A percentile compares a stretch with the other conserved stretches of the same genome.
Evolutionary conservation across 495 filamentous ascomycete species (phyloP).

Genomic region (Collariella sp.): DNA sequence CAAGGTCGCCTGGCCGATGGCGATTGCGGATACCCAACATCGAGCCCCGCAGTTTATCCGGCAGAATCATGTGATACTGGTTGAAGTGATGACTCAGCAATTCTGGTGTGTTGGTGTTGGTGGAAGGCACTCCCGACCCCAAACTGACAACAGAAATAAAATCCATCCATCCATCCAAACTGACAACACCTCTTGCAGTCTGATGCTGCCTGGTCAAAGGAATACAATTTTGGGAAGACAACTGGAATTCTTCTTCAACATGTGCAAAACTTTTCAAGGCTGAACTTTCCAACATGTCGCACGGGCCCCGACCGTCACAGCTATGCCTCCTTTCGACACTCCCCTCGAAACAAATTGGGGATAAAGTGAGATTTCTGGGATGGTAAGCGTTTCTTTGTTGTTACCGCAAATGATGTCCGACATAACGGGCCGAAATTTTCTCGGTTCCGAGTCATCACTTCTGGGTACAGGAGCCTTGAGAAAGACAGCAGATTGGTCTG

Average conservation of each 20-base stretch:
- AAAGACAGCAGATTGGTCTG: too few species aligned
- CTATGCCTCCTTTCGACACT: constrained; percentile 63
- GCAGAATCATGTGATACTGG: constrained; percentile 17
- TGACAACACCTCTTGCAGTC: too few species aligned
- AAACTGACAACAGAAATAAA: too few species aligned
- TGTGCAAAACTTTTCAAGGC: background rate
- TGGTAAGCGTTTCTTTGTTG: constrained; percentile 54
- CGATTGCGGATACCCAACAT: background rate
- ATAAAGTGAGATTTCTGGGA: constrained; percentile 85
- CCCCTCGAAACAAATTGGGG: constrained; percentile 42
- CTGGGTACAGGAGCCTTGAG: too few species aligned
- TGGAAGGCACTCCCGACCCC: background rate
- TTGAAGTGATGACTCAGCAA: background rate
- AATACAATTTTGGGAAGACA: too few species aligned
- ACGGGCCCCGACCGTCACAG: constrained; percentile 53
- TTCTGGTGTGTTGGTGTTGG: background rate
- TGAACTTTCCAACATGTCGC: constrained; percentile 38
- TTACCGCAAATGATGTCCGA: constrained; percentile 10
- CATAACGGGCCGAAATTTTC: too few species aligned
- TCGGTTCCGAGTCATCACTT: too few species aligned
- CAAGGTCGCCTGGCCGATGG: background rate
- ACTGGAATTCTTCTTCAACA: background rate
- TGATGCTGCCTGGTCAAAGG: too few species aligned
- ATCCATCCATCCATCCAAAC: too few species aligned
- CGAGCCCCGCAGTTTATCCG: constrained; percentile 13